Conservation (phyloP, 768 basidiomycete species). For the Phaeotremella skinneri region DNA sequence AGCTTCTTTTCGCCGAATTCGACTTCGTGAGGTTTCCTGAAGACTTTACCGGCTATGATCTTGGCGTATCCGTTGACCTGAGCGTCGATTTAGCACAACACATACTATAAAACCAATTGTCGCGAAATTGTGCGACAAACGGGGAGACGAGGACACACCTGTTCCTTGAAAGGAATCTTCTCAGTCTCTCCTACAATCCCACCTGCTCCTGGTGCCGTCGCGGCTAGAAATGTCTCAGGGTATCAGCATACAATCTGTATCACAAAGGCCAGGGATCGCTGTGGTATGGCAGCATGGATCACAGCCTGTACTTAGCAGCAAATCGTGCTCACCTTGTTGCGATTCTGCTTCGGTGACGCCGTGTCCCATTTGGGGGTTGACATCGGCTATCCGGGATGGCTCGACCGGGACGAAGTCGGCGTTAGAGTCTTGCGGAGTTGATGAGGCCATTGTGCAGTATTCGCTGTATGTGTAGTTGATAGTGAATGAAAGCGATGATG, state of each 20-base stretch:
- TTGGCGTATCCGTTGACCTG: slow-evolving; percentile 47
- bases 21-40: slow-evolving; percentile 37
- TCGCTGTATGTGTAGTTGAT: too few species aligned
- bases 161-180: slow-evolving; percentile 43
- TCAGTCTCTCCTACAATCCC: slow-evolving; percentile 19
- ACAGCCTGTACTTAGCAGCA: too few species aligned
- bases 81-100: not conserved
- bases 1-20: slow-evolving; percentile 39
- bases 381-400: not conserved
- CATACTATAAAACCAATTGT: not conserved
- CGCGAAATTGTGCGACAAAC: not conserved
- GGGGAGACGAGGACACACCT: slow-evolving; percentile 29
- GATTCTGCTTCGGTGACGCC: not conserved
- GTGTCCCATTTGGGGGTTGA: not conserved
- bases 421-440: not conserved
- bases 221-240: slow-evolving; percentile 19
- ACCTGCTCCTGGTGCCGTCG: slow-evolving; percentile 40
- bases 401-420: not conserved
- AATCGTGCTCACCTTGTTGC: not conserved
- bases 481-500: not conserved
- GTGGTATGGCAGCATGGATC: too few species aligned
- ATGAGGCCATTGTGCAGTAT: not conserved
- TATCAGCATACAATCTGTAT: not conserved
- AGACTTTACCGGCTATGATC: slow-evolving; percentile 41
- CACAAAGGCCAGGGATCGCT: too few species aligned